phyloP scores from a whole-genome alignment of 192 early-diverging fungal species.

The Powellomyces hirtus region DNA sequence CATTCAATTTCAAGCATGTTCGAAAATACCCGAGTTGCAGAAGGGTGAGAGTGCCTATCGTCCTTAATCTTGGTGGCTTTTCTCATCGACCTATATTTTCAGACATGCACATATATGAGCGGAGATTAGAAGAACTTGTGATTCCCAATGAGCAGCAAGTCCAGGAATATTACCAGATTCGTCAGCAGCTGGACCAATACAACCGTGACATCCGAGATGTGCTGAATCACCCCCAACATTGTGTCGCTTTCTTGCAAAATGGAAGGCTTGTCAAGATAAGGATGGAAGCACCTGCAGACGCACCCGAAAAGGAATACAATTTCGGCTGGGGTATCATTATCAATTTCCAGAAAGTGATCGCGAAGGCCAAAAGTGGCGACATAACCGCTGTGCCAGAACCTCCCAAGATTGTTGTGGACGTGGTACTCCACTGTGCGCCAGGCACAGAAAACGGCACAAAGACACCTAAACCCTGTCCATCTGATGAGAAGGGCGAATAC shows the following conservation, averaged over 20 bases:
- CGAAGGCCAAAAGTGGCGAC: slow-evolving; percentile 33
- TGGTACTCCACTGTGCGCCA: slow-evolving; percentile 74
- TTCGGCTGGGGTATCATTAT: slow-evolving; percentile 93
- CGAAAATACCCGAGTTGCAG: slow-evolving; percentile 77
- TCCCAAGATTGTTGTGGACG: slow-evolving; percentile 79
- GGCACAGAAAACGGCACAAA: slow-evolving; percentile 56
- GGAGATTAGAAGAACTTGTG: slow-evolving; percentile 45
- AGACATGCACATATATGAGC: slow-evolving; percentile 59
- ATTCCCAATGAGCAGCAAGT: slow-evolving; percentile 73
- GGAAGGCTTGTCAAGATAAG: slow-evolving; percentile 72
- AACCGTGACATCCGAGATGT: slow-evolving; percentile 69
- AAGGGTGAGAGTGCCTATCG: slow-evolving; percentile 36
- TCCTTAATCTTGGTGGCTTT: neutral
- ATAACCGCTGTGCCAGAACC: slow-evolving; percentile 29
- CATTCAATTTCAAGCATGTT: slow-evolving; percentile 87
- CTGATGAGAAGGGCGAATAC: slow-evolving; percentile 56
- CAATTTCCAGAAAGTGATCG: slow-evolving; percentile 64
- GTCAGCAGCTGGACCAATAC: slow-evolving; percentile 65
- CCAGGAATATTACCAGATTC: slow-evolving; percentile 72
- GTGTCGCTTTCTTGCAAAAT: slow-evolving; percentile 80
- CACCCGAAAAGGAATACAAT: slow-evolving; percentile 37
- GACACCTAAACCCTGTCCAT: slow-evolving; percentile 52
- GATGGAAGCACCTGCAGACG: slow-evolving; percentile 17
- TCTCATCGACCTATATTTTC: too few species aligned
- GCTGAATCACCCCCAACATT: slow-evolving; percentile 76